phyloP scores from a whole-genome alignment of 1,284 basidiomycete genomes.

The Pseudozyma sp. region DNA sequence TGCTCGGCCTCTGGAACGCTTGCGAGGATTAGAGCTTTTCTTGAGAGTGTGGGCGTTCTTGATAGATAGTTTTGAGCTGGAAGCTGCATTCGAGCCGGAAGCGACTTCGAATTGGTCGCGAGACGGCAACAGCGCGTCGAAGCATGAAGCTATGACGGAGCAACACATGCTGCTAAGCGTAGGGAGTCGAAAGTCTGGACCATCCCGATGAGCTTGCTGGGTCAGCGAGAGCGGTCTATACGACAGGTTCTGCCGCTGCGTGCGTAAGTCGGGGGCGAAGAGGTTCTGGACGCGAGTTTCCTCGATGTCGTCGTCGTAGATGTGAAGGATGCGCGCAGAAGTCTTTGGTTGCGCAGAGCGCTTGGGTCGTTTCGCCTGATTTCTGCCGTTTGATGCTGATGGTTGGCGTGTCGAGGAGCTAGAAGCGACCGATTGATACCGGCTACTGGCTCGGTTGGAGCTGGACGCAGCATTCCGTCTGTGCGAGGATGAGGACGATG shows the following conservation, averaged over 20 bases:
- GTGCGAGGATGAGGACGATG: conserved; percentile 10
- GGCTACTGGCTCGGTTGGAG: conserved; percentile 19
- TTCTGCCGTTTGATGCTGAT: neutral
- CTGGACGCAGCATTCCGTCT: conserved; percentile 1
- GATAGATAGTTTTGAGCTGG: conserved; percentile 1
- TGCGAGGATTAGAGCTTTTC: conserved; percentile 6
- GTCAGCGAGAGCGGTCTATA: conserved; percentile 23
- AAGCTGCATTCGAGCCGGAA: neutral
- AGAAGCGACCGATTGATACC: conserved; percentile 15
- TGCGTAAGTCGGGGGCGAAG: conserved; percentile 28
- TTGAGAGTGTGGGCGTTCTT: conserved; percentile 9
- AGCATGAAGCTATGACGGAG: conserved; percentile 25
- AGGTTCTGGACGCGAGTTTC: conserved; percentile 32
- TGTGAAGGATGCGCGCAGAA: conserved; percentile 30
- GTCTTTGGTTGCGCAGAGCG: conserved; percentile 21
- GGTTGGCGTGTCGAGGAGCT: neutral
- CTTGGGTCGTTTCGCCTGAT: conserved; percentile 1
- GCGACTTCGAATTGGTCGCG: conserved; percentile 29
- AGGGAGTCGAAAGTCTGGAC: conserved; percentile 14
- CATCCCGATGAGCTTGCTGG: conserved; percentile 27
- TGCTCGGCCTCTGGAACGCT: conserved; percentile 16
- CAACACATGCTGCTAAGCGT: conserved; percentile 25
- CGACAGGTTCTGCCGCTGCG: conserved; percentile 28
- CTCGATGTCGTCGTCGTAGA: conserved; percentile 31
- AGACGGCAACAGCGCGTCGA: conserved; percentile 35